Evolutionary conservation across 225 moss, liverwort and hornwort genomes (phyloP), one percentile per base, ranked within the genome.

Genomic region (Polytrichum formosum): DNA sequence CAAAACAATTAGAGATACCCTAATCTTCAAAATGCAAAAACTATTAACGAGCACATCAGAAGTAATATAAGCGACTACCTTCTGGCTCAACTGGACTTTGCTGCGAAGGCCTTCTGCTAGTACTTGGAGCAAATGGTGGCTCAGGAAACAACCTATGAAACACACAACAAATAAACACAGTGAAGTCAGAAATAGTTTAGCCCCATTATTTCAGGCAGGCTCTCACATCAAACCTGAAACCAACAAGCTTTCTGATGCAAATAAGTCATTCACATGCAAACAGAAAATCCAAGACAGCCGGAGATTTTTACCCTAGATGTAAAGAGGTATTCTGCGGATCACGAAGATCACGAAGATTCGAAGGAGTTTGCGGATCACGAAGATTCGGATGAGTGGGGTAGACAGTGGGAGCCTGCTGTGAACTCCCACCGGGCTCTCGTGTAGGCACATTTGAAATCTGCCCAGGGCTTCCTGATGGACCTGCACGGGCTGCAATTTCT

Each of bases 251-350:
- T 20, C 58, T 46, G 13, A 46, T 46, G 46, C 46, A 46, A 46
- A 13, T 16, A 16, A 10, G 16, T 4, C 46, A 46, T 16, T 46
- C 46, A 46, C 10, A 10, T 37, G 37, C 37, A 46, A 46, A 63
- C 23, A 28, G 28, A 18, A 63, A 63, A 28, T 63, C 18, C 65
- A 31, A 30, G 2, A 33, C 16, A 18, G 18, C 63, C 22, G 23
- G 16, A 56, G 26, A 7, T 70, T n/a, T 76, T 67, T 74, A 95
- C 90, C 95, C 95, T 28, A 95, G 70, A 80, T 95, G 92, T 72
- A 95, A 78, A 19, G 95, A 92, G n/a, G 95, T 92, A 65, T 91
- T 90, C 16, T 86, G 95, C 35, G 92, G 90, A 71, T 95, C 92
- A 65, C 92, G 84, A 65, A 95, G 83, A 65, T 82, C 89, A 61